Percentiles rank a stretch among this genome's conserved stretches.
Conservation (phyloP, 306 rosid genomes). For the Inga leiocalycina region DNA sequence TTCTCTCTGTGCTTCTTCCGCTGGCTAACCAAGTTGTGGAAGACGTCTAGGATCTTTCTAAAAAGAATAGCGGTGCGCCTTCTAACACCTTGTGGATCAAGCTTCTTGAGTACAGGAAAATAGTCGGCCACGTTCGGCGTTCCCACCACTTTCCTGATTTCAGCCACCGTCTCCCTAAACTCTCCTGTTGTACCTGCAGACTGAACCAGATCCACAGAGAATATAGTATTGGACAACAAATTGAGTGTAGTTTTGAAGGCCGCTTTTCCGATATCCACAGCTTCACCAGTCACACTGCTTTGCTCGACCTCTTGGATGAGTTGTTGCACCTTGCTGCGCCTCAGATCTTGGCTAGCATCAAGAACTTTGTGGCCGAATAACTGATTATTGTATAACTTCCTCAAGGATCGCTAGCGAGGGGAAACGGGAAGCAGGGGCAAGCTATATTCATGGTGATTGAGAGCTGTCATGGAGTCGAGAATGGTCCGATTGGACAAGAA, state of each 20-base stretch:
- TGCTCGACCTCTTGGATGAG: constrained; percentile 24
- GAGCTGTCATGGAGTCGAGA: constrained; percentile 32
- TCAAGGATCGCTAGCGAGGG: constrained; percentile 42
- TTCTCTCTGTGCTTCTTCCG: constrained; percentile 27
- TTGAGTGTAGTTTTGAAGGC: constrained; percentile 48
- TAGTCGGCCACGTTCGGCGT: constrained; percentile 34
- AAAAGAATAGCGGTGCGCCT: not conserved
- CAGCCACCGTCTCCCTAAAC: constrained; percentile 28
- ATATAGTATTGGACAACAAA: constrained; percentile 48
- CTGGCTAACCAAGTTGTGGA: not conserved
- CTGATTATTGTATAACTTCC: constrained; percentile 39
- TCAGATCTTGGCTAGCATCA: constrained; percentile 19
- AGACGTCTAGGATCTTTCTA: not conserved
- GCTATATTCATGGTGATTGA: constrained; percentile 32
- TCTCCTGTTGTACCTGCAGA: constrained; percentile 23
- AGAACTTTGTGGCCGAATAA: constrained; percentile 48
- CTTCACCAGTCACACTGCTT: constrained; percentile 26
- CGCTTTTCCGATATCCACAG: constrained; percentile 43
- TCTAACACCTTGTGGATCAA: constrained; percentile 41
- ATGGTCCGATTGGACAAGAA: constrained; percentile 40
- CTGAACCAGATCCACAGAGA: constrained; percentile 46
- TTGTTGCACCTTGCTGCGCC: constrained; percentile 31
- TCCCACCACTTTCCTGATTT: constrained; percentile 41
- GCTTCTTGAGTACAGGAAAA: constrained; percentile 31
- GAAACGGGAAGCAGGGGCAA: constrained; percentile 43